Evolutionary conservation across 169 alveolate genomes (phyloP), one percentile per base, ranked within the genome.

Genomic region (Plasmodium gaboni): DNA sequence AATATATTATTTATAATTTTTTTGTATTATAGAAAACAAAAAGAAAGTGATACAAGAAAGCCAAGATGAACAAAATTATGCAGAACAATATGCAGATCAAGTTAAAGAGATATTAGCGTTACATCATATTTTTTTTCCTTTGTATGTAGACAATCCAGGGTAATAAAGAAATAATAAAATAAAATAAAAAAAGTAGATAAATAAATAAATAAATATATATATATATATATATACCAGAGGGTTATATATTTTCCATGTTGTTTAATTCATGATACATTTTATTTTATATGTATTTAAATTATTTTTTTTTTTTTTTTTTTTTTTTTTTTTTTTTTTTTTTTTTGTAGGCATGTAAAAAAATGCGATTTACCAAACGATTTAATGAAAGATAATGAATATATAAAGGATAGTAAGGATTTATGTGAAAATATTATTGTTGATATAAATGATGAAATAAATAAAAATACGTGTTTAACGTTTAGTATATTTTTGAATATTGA

Each of bases 361-460:
- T 9, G 24, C 22, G 71, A 78, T 68, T 8, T 78, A 42, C 89
- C 89, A 32, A 63, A 38, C 6, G 89, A 78, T 13, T 44, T 78
- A 44, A 78, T 78, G 89, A 78, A 51, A 28, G 28, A 24, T 24
- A 70, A 63, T 1, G 70, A 46, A 19, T 78, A 28, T 51, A 15
- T 51, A 32, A 57, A 64, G 28, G 64, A 78, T 46, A 78, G 59
- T 44, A 78, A 44, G 46, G 73, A 38, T 2, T 13, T 78, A 61
- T n/a, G 26, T 26, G 19, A 28, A 2, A 69, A 19, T 26, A 32
- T 59, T 26, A 48, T 78, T 13, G 65, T 78, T 32, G 76, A 78
- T 32, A 78, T 78, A 72, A 78, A 78, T 69, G 89, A 78, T 57
- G 89, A 78, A 65, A 78, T 78, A 51, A 26, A 78, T 44, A 22